Conservation (phyloP, 1,139 yeast genomes). For the Candida albicans region DNA sequence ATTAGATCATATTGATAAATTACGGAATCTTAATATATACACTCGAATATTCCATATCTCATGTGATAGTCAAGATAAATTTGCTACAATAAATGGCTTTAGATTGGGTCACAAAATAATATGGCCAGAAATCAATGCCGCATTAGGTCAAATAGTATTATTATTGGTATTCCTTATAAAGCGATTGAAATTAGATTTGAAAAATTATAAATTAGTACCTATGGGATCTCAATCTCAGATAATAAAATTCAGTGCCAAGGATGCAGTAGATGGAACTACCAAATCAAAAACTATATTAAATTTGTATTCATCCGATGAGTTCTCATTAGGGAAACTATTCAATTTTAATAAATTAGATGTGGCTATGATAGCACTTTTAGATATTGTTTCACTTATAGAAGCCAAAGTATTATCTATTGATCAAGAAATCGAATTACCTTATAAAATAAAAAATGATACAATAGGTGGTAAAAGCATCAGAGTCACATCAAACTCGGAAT, state of each 20-base stretch:
- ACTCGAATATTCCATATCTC: constrained; percentile 81
- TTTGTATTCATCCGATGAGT: constrained; percentile 64
- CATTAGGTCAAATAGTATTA: constrained; percentile 80
- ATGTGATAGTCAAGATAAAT: constrained; percentile 62
- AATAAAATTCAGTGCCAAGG: constrained; percentile 43
- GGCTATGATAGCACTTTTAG: constrained; percentile 74
- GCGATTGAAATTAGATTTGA: constrained; percentile 54
- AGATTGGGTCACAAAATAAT: constrained; percentile 75
- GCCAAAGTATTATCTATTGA: constrained; percentile 48
- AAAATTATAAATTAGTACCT: constrained; percentile 69
- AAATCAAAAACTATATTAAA: constrained; percentile 37
- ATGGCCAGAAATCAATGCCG: constrained; percentile 93
- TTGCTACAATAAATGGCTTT: constrained; percentile 85
- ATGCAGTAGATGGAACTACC: constrained; percentile 22
- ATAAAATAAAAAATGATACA: constrained; percentile 54
- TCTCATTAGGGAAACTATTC: constrained; percentile 65
- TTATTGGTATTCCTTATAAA: constrained; percentile 64
- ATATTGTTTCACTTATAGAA: constrained; percentile 60
- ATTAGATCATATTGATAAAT: constrained; percentile 62
- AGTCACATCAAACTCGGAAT: constrained; percentile 71
- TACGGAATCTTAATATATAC: constrained; percentile 77
- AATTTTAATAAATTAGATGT: constrained; percentile 71
- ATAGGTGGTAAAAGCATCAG: constrained; percentile 80
- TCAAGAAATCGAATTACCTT: constrained; percentile 69
- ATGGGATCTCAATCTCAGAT: constrained; percentile 84